These are phyloP conservation scores for Pichia sp. DNA, from an alignment of 1,139 yeast species.

Conservation along the genomic window DNA sequence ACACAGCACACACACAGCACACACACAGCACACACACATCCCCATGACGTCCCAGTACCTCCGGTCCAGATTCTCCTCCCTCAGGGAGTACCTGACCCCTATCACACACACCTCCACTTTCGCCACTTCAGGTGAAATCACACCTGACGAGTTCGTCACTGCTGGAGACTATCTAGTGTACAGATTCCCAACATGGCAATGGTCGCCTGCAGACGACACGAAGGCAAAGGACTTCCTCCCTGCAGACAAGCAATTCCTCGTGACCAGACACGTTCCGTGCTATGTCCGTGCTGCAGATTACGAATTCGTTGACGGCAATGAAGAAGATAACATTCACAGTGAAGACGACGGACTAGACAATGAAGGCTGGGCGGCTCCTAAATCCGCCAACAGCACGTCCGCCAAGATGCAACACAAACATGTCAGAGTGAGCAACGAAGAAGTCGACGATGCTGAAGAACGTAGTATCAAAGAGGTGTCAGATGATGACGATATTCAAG, in stretches of 20 bases:
- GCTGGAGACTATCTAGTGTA: conserved; percentile 93
- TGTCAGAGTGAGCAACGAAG: not conserved
- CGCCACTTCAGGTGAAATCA: conserved; percentile 80
- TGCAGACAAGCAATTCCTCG: conserved; percentile 76
- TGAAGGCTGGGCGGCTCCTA: conserved; percentile 57
- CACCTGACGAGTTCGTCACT: conserved; percentile 88
- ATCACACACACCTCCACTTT: conserved; percentile 82
- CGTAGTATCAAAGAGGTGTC: conserved; percentile 15
- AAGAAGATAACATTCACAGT: not conserved
- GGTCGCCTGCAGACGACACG: conserved; percentile 71
- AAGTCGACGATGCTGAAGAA: conserved; percentile 9
- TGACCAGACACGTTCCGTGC: conserved; percentile 89
- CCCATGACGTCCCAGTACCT: conserved; percentile 35
- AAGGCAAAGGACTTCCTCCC: conserved; percentile 76
- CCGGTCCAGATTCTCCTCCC: conserved; percentile 78
- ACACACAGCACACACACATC: no score
- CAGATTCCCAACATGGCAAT: conserved; percentile 96
- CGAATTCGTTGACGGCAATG: conserved; percentile 34
- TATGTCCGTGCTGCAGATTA: conserved; percentile 68
- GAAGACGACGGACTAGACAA: conserved; percentile 30
- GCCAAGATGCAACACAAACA: not conserved
- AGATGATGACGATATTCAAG: conserved; percentile 16
- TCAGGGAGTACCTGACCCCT: conserved; percentile 93
- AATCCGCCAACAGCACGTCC: conserved; percentile 5
- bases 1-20: no score